Percentiles rank a stretch among this genome's conserved stretches.
Evolutionary conservation across 1,284 basidiomycete species (phyloP).

Genomic region (Leccinum griseonigrum): DNA sequence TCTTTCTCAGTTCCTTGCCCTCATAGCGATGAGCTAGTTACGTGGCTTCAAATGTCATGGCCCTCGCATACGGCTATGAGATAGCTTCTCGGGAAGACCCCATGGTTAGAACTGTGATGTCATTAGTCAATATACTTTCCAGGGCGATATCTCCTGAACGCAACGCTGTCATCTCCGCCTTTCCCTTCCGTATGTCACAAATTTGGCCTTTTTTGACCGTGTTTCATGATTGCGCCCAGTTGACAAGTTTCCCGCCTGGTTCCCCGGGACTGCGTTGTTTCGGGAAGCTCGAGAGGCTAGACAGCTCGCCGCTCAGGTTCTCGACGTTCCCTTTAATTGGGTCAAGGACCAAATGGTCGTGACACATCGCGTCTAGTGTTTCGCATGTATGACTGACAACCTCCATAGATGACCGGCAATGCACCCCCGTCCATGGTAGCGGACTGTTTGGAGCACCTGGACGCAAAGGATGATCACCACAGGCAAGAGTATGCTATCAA

Average conservation of each 20-base stretch:
- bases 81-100: slow-evolving; percentile 19
- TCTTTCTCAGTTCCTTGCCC: neutral
- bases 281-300: slow-evolving; percentile 21
- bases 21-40: slow-evolving; percentile 13
- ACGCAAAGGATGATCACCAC: slow-evolving; percentile 13
- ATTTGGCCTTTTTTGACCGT: too few relatives aligned
- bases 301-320: slow-evolving; percentile 14
- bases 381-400: neutral
- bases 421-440: slow-evolving; percentile 25
- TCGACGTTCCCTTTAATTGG: slow-evolving; percentile 26
- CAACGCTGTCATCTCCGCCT: slow-evolving; percentile 18
- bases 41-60: slow-evolving; percentile 27
- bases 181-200: slow-evolving; percentile 24
- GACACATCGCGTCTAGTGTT: neutral
- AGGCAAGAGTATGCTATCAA: slow-evolving; percentile 26
- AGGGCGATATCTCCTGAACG: slow-evolving; percentile 21
- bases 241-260: slow-evolving; percentile 40
- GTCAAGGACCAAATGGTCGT: slow-evolving; percentile 20
- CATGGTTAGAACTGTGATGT: slow-evolving; percentile 16
- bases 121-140: slow-evolving; percentile 20
- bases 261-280: slow-evolving; percentile 41
- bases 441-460: slow-evolving; percentile 21
- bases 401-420: slow-evolving; percentile 13
- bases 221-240: slow-evolving; percentile 28
- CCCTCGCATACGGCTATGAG: slow-evolving; percentile 24